Percentiles rank a stretch among this genome's conserved stretches.
Conservation (phyloP, 208 protist genomes). For the Crithidia acanthocephali region DNA sequence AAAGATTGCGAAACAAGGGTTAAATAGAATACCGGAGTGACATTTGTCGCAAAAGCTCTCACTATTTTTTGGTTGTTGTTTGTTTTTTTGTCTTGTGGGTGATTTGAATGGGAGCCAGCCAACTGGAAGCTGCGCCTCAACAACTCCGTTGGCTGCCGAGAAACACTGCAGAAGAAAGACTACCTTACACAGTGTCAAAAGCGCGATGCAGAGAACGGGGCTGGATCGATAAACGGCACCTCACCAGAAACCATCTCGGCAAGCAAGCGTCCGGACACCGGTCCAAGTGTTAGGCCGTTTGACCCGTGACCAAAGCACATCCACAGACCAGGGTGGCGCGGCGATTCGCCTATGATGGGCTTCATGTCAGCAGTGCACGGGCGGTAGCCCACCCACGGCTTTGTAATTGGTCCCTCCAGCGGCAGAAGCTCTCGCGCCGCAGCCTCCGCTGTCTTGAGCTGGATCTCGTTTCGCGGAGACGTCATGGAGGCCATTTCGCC, state of each 20-base stretch:
- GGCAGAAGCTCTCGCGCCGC: constrained; percentile 18
- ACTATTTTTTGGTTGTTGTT: too few relatives aligned
- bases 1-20: background rate
- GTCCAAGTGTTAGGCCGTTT: constrained; percentile 30
- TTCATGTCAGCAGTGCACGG: constrained; percentile 39
- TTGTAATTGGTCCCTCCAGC: constrained; percentile 21
- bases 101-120: too few relatives aligned
- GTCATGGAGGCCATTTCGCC: constrained; percentile 30
- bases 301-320: constrained; percentile 35
- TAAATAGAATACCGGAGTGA: too few relatives aligned
- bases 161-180: too few relatives aligned
- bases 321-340: constrained; percentile 26
- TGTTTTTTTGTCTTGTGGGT: too few relatives aligned
- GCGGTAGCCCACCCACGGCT: constrained; percentile 28
- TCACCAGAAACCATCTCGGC: constrained; percentile 30
- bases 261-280: constrained; percentile 29
- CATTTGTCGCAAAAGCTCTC: too few relatives aligned
- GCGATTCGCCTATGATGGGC: constrained; percentile 31
- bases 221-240: constrained; percentile 32
- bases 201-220: constrained; percentile 26
- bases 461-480: constrained; percentile 16
- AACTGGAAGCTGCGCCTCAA: too few relatives aligned
- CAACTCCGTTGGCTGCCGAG: too few relatives aligned
- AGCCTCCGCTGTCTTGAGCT: constrained; percentile 21
- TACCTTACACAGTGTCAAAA: too few relatives aligned